Percentiles rank a stretch among this genome's conserved stretches.
Evolutionary conservation across 2,329 filamentous ascomycete species (phyloP).

Genomic region (Epichloe sylvatica): DNA sequence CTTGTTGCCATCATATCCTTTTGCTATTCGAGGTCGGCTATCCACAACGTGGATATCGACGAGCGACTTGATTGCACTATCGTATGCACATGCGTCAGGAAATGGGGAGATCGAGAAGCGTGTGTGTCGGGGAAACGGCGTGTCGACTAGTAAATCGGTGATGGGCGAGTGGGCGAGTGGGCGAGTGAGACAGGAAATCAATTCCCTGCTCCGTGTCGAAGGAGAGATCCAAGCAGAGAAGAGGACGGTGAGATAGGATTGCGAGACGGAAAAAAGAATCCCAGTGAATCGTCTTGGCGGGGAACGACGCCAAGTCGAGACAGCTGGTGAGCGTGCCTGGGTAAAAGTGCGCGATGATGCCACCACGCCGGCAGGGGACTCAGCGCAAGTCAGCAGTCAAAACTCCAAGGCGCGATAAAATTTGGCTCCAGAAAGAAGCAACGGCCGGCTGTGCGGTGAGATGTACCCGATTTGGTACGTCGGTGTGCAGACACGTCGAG

Average conservation of each 20-base stretch:
- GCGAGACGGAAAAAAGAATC: background rate
- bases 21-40: constrained; percentile 28
- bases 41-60: constrained; percentile 49
- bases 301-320: constrained; percentile 1
- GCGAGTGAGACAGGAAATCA: background rate
- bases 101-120: background rate
- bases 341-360: background rate
- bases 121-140: background rate
- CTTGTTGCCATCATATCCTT: constrained; percentile 53
- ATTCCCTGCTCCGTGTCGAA: background rate
- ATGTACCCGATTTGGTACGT: background rate
- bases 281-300: background rate
- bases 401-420: background rate
- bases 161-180: constrained; percentile 2
- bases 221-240: background rate
- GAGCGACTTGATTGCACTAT: constrained; percentile 27
- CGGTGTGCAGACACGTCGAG: background rate
- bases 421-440: constrained; percentile 1
- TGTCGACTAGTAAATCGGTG: background rate
- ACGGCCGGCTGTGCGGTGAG: background rate
- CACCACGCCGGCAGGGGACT: constrained; percentile 4
- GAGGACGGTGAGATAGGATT: background rate
- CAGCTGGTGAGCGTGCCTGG: constrained; percentile 3
- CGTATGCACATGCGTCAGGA: constrained; percentile 29
- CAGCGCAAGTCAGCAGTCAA: background rate